phyloP scores from a whole-genome alignment of 1,139 yeast species.

The Suhomyces terraborum region DNA sequence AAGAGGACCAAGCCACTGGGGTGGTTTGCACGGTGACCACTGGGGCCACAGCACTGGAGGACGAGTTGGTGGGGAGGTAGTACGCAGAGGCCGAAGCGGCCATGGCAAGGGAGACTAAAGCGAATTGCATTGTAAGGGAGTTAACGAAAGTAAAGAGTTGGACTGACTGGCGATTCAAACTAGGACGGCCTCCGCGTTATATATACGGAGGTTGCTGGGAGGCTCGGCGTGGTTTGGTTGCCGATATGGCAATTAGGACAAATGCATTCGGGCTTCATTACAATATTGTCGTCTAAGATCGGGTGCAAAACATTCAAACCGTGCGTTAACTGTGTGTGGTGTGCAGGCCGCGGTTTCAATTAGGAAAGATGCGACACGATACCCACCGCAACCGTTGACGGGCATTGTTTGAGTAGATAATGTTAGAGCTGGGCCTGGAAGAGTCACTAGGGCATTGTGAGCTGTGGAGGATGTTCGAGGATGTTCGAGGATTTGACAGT shows the following conservation, averaged over 20 bases:
- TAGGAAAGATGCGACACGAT: slow-evolving; percentile 4
- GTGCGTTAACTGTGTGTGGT: too few species aligned
- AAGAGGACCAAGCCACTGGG: slow-evolving; percentile 8
- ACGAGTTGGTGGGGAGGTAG: slow-evolving; percentile 9
- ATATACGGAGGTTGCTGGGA: slow-evolving; percentile 6
- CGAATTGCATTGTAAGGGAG: slow-evolving; percentile 14
- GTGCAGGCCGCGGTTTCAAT: too few species aligned
- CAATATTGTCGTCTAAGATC: not conserved
- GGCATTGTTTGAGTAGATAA: not conserved
- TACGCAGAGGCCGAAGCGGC: slow-evolving; percentile 16
- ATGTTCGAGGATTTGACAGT: too few species aligned
- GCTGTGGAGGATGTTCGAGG: too few species aligned
- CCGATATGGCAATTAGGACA: not conserved
- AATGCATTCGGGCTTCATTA: not conserved
- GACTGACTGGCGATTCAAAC: slow-evolving; percentile 10
- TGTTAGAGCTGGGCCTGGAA: not conserved
- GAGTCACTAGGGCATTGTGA: too few species aligned
- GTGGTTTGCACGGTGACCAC: not conserved
- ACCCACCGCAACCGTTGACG: not conserved
- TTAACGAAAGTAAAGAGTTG: slow-evolving; percentile 22
- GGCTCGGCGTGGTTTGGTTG: not conserved
- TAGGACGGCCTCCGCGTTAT: not conserved
- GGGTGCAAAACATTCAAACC: not conserved
- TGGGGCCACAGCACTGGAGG: slow-evolving; percentile 10
- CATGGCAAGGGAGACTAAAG: slow-evolving; percentile 16